Conservation (phyloP, 495 filamentous ascomycete genomes). For the Aspergillus egyptiacus region DNA sequence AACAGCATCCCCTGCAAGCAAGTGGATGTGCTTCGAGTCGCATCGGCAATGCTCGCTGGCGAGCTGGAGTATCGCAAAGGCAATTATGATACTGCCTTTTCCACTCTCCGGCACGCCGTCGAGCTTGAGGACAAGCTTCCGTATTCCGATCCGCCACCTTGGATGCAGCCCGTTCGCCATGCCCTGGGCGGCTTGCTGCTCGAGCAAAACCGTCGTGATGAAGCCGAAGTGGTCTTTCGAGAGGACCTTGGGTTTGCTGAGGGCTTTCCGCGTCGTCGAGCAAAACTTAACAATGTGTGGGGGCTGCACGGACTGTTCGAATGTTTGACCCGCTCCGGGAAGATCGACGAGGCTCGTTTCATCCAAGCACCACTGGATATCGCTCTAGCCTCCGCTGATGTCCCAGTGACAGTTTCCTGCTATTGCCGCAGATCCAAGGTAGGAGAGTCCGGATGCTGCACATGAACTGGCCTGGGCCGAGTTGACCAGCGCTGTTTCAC, state of each 20-base stretch:
- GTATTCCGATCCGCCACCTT: conserved; percentile 61
- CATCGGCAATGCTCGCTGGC: conserved; percentile 56
- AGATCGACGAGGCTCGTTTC: conserved; percentile 1
- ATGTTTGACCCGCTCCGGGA: background rate
- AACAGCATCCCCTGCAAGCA: conserved; percentile 33
- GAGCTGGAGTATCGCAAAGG: conserved; percentile 59
- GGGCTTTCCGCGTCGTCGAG: background rate
- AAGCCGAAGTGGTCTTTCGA: conserved; percentile 48
- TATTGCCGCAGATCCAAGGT: too few species aligned
- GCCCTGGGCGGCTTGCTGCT: conserved; percentile 55
- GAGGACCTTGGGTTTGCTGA: conserved; percentile 46
- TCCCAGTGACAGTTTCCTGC: too few species aligned
- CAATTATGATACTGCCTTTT: conserved; percentile 44
- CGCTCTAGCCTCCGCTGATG: too few species aligned
- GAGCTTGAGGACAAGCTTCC: conserved; percentile 46
- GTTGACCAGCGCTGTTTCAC: too few species aligned
- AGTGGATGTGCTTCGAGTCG: conserved; percentile 51
- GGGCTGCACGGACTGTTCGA: conserved; percentile 5
- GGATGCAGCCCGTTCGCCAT: conserved; percentile 60
- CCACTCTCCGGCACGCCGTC: conserved; percentile 46
- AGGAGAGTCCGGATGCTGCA: too few species aligned
- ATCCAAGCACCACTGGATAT: too few species aligned
- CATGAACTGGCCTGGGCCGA: too few species aligned
- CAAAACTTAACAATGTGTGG: background rate
- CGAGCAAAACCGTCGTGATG: conserved; percentile 49